Base-by-base conservation (phyloP, 1,284 basidiomycete genomes). In the Uromyces viciae-fabae region DNA sequence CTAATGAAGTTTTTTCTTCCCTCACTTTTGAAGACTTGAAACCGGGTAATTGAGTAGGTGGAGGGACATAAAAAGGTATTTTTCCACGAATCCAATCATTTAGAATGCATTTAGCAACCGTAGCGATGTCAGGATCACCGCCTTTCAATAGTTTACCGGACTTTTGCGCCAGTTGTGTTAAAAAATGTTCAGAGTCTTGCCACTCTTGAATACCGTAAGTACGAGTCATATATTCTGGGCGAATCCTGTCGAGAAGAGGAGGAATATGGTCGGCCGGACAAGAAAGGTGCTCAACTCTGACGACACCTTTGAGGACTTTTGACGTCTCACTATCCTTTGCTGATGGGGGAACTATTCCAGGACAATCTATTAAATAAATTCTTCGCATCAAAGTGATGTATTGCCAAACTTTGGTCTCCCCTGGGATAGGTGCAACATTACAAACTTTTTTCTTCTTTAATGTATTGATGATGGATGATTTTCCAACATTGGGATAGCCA, bases 321-420 rank as follows among this genome's bases (percentile, higher is more conserved):
- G 91, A 91, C 0, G 95, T 95, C 85, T 98, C 93, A 0, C 93
- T 91, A 86, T 99, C 96, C 36, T 94, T 92, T 42, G 88, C 88
- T 46, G 94, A 95, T 36, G 95, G 92, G 0, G 97, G 97, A 0
- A 99, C 97, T 86, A 99, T 94, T 82, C 97, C 96, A 40, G 96
- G 96, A 86, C 96, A 99, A 88, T 99, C 97, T 88, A 99, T 98
- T 83, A 99, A 91, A 89, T 98, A 99, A 86, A 99, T 99, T 82
- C 94, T 91, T 82, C 92, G 91, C 84, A 96, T 98, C 75, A 99
- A 89, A 36, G 94, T 94, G 87, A 99, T 97, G 88, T 99, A 99
- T 90, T 99, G 96, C 97, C 97, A 99, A 83, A 99, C 92, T 88
- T 99, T 99, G 75, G 97, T 99, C 89, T 99, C 96, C 84, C 96